Base-by-base conservation (phyloP, 805 yeast genomes). In the Candida chilensis region DNA sequence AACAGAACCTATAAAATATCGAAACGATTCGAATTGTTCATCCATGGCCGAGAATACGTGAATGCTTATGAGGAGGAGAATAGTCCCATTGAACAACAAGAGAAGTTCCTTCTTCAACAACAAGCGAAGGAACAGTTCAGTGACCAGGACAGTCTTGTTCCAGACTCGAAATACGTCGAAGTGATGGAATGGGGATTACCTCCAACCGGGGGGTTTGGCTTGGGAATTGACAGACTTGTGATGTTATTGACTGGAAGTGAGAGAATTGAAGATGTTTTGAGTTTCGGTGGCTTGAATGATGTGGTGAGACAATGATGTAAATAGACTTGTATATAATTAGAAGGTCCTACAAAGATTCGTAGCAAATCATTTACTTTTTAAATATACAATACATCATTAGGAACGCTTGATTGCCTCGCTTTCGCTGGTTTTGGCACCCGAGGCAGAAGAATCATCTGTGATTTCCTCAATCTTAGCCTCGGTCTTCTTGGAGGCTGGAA, bases 61-160 rank as follows among this genome's bases (percentile, higher is more conserved):
- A 92, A 92, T 50, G 95, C 97, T 0, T 92, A 92, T 49, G 98
- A 92, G 42, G 99, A 92, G 53, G 97, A 92, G 47, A 92, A 92
- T 52, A 74, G 79, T 24, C 98, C 98, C 0, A 66, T 66, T 35
- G 64, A 60, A 18, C 99, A 92, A 50, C 45, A 54, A 4, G 39
- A 36, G 2, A 87, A 87, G 42, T 84, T 90, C 45, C 38, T 54
- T 34, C 38, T 49, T 3, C 96, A 90, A 45, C 71, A 68, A 27
- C 34, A 39, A 3, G 55, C 68, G 20, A 71, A 71, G 30, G 54
- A 50, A 2, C 57, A 60, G 5, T 69, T 47, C 33, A 54, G 66
- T 3, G 94, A 83, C 43, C 42, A 47, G 4, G 95, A 86, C 36
- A 53, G 76, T 4, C 59, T 80, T 21, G 48, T 79, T 0, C 84